Conservation (phyloP, 2,329 filamentous ascomycete genomes). For the Monosporascus ibericus region DNA sequence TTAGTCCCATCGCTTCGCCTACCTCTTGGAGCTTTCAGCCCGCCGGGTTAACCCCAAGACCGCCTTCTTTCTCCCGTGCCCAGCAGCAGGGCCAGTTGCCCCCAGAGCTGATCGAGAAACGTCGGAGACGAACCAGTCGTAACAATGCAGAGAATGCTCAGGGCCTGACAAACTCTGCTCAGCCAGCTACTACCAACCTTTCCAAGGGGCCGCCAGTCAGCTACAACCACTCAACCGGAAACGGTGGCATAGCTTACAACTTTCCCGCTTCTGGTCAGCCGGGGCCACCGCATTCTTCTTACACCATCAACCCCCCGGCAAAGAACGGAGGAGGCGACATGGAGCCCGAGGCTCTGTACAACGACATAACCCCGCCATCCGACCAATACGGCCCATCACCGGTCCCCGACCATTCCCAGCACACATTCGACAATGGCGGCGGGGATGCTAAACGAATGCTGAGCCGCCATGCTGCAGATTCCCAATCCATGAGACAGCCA, state of each 20-base stretch:
- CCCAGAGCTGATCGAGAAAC: constrained; percentile 37
- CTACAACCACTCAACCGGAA: too few species aligned
- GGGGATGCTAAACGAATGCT: constrained; percentile 8
- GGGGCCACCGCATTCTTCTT: constrained; percentile 21
- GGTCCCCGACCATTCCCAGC: constrained; percentile 22
- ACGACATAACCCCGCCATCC: constrained; percentile 16
- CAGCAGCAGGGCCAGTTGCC: constrained; percentile 36
- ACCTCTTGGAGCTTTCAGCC: constrained; percentile 42
- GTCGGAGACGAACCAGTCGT: constrained; percentile 35
- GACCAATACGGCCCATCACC: constrained; percentile 19
- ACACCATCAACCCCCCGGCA: constrained; percentile 17
- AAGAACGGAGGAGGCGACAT: constrained; percentile 12
- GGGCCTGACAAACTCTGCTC: constrained; percentile 28
- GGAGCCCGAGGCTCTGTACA: constrained; percentile 29
- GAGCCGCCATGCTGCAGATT: constrained; percentile 11
- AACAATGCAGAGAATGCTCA: constrained; percentile 36
- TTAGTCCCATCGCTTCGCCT: constrained; percentile 52
- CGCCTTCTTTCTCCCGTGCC: constrained; percentile 41
- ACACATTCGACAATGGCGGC: constrained; percentile 22
- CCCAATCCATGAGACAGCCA: constrained; percentile 20
- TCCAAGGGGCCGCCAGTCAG: constrained; percentile 37
- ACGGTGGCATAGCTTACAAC: too few species aligned
- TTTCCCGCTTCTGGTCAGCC: constrained; percentile 3
- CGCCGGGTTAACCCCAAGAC: constrained; percentile 51
- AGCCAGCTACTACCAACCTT: constrained; percentile 53